Evolutionary conservation across 257 asterid genomes (phyloP).

Genomic region (Capsicum pubescens): DNA sequence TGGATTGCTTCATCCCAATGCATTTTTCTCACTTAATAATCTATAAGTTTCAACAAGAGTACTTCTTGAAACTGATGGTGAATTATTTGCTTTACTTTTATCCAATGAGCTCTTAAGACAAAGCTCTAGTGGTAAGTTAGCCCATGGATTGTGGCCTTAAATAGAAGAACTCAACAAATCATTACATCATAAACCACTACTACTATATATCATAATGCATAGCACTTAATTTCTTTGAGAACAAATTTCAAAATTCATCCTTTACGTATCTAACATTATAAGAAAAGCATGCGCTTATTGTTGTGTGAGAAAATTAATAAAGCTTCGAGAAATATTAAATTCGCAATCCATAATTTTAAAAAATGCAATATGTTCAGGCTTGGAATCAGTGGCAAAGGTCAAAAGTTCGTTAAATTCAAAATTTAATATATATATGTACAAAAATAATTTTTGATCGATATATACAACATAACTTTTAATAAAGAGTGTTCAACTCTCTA

Average conservation of each 20-base stretch:
- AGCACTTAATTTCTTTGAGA: background rate
- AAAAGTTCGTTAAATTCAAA: background rate
- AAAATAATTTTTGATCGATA: too few species aligned
- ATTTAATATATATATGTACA: too few species aligned
- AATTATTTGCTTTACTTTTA: background rate
- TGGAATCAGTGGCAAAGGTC: background rate
- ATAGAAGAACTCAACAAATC: constrained; percentile 35
- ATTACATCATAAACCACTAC: constrained; percentile 50
- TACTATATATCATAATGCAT: background rate
- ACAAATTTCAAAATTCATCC: constrained; percentile 22
- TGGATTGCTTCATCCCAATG: constrained; percentile 42
- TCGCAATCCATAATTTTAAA: background rate
- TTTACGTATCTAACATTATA: constrained; percentile 23
- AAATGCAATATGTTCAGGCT: background rate
- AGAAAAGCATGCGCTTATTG: background rate
- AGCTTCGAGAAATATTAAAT: background rate
- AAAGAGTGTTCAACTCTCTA: background rate
- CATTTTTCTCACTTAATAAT: constrained; percentile 30
- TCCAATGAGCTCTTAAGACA: constrained; percentile 14
- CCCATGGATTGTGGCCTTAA: constrained; percentile 36
- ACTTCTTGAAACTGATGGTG: constrained; percentile 20
- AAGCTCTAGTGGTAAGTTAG: constrained; percentile 35
- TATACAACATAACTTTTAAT: background rate
- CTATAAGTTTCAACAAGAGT: constrained; percentile 25
- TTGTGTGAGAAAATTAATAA: too few species aligned